phyloP scores from a whole-genome alignment of 2,329 filamentous ascomycete species.

The Fusarium sp. region DNA sequence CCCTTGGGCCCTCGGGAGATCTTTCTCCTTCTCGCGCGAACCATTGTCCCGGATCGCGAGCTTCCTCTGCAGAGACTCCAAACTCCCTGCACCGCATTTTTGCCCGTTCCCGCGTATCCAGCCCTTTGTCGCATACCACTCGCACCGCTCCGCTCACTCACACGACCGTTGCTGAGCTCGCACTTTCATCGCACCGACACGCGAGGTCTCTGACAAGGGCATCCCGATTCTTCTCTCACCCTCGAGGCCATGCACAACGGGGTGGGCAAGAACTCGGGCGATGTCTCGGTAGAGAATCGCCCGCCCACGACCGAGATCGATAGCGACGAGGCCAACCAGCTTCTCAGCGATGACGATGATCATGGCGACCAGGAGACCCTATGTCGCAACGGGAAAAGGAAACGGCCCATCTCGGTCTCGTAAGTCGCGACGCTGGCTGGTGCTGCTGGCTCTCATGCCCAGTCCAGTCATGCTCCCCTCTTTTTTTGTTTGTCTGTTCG shows the following conservation, averaged over 20 bases:
- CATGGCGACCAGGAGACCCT: slow-evolving; percentile 55
- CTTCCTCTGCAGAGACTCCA: slow-evolving; percentile 27
- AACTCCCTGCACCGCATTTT: slow-evolving; percentile 3
- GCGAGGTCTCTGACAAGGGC: slow-evolving; percentile 28
- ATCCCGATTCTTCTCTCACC: slow-evolving; percentile 7
- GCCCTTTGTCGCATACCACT: slow-evolving; percentile 20
- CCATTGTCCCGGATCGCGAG: slow-evolving; percentile 39
- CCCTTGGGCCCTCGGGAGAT: slow-evolving; percentile 38
- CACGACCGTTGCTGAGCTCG: slow-evolving; percentile 27
- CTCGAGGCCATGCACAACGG: slow-evolving; percentile 42
- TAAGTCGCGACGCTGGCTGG: slow-evolving; percentile 48
- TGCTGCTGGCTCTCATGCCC: background rate
- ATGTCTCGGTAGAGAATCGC: slow-evolving; percentile 47
- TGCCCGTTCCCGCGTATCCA: slow-evolving; percentile 23
- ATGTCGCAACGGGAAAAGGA: slow-evolving; percentile 62
- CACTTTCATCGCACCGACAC: slow-evolving; percentile 34
- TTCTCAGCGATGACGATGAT: slow-evolving; percentile 57
- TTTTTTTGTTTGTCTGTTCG: slow-evolving; percentile 1
- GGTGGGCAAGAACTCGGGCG: slow-evolving; percentile 40
- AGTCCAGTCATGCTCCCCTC: background rate
- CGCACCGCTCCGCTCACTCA: slow-evolving; percentile 4
- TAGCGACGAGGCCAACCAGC: slow-evolving; percentile 57
- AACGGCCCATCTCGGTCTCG: slow-evolving; percentile 71
- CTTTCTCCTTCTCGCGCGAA: slow-evolving; percentile 38
- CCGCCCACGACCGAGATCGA: slow-evolving; percentile 54